phyloP scores from a whole-genome alignment of 331 rosid species.

The Acacia concinna region DNA sequence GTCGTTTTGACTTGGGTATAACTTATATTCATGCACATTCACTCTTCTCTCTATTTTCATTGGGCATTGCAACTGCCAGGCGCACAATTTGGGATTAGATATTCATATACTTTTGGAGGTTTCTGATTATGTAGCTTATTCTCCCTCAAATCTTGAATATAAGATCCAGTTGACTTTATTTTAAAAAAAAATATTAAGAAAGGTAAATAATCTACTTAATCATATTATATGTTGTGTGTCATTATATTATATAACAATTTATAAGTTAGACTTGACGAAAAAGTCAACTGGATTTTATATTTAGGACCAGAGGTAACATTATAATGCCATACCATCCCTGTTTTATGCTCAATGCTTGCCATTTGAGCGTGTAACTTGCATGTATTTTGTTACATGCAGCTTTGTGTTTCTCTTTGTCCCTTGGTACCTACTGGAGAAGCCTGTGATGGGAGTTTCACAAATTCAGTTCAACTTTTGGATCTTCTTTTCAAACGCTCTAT shows the following conservation, averaged over 20 bases:
- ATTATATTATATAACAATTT: too few relatives aligned
- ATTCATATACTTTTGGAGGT: not conserved
- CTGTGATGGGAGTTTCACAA: conserved; percentile 74
- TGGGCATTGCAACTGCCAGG: not conserved
- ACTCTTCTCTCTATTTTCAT: not conserved
- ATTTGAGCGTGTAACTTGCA: conserved; percentile 28
- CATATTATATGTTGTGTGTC: too few relatives aligned
- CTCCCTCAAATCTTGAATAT: too few relatives aligned
- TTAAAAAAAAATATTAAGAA: too few relatives aligned
- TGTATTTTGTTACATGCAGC: conserved; percentile 50
- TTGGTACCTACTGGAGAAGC: conserved; percentile 86
- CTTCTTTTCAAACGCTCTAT: conserved; percentile 85
- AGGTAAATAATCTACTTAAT: too few relatives aligned
- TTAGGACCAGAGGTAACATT: too few relatives aligned
- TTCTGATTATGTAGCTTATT: not conserved
- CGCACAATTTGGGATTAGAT: not conserved
- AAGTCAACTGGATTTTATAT: too few relatives aligned
- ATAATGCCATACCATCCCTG: not conserved
- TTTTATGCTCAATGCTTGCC: not conserved
- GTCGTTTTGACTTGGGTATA: conserved; percentile 7
- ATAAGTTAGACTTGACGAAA: too few relatives aligned
- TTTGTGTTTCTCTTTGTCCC: conserved; percentile 85
- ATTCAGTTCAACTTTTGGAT: conserved; percentile 91
- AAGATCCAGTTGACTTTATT: too few relatives aligned
- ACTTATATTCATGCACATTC: conserved; percentile 5